A percentile compares a stretch with the other conserved stretches of the same genome.
These are phyloP conservation scores for Sistotremastrum niveocremeum DNA, from an alignment of 768 basidiomycete genomes.

Conservation along the genomic window DNA sequence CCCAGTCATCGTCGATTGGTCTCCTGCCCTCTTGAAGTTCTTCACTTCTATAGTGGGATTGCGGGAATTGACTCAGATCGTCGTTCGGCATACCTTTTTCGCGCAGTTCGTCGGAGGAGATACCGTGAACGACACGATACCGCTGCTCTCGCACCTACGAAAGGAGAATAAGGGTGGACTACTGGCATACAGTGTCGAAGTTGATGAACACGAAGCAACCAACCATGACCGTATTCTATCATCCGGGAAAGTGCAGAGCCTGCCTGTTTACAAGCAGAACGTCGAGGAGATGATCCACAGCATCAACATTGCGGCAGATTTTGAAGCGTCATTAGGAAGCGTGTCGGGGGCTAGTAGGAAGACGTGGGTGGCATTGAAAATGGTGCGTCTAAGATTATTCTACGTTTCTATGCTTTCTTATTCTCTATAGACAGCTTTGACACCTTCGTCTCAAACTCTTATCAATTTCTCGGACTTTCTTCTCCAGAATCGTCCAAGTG, in stretches of 20 bases:
- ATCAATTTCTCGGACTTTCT: constrained; percentile 50
- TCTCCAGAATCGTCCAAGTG: constrained; percentile 24
- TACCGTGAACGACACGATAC: constrained; percentile 52
- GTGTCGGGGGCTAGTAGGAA: constrained; percentile 21
- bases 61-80: constrained; percentile 45
- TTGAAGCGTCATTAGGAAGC: constrained; percentile 40
- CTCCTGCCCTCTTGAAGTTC: constrained; percentile 49
- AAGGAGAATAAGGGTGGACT: constrained; percentile 58
- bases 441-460: constrained; percentile 49
- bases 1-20: constrained; percentile 60
- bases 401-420: background rate
- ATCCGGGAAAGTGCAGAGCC: constrained; percentile 6
- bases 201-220: constrained; percentile 44
- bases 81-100: constrained; percentile 77
- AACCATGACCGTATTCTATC: constrained; percentile 7
- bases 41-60: constrained; percentile 47
- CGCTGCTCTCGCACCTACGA: constrained; percentile 50
- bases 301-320: constrained; percentile 69
- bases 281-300: constrained; percentile 64
- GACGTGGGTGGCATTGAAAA: constrained; percentile 79
- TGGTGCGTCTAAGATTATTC: constrained; percentile 30
- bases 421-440: constrained; percentile 45
- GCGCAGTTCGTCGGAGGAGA: constrained; percentile 89
- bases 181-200: constrained; percentile 80
- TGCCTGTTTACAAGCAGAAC: constrained; percentile 41